These are phyloP conservation scores for Stagonosporopsis rhizophila DNA, from an alignment of 2,329 filamentous ascomycete species.

Conservation along the genomic window DNA sequence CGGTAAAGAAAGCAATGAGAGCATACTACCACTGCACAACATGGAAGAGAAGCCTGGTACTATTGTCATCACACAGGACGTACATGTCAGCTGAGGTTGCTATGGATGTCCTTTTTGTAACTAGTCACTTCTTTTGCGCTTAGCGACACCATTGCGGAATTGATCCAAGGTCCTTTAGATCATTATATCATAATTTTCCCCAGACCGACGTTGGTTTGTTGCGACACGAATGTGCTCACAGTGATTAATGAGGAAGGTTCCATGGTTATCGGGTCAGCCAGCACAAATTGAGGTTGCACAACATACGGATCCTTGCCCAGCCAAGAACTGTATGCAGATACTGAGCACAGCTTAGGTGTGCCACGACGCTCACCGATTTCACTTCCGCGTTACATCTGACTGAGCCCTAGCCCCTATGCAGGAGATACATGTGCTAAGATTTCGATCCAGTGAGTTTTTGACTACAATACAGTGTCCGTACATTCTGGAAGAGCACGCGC, in stretches of 20 bases:
- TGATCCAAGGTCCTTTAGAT: not conserved
- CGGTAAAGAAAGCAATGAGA: conserved; percentile 3
- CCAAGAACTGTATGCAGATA: not conserved
- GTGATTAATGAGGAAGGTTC: not conserved
- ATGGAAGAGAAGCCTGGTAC: not conserved
- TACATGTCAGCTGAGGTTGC: not conserved
- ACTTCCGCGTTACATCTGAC: not conserved
- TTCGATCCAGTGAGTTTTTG: not conserved
- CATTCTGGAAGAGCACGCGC: not conserved
- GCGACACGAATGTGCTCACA: not conserved
- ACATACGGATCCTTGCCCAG: not conserved
- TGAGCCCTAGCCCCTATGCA: not conserved
- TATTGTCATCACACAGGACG: conserved; percentile 1
- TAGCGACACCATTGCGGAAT: no score
- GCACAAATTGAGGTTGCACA: not conserved
- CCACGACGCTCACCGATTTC: not conserved
- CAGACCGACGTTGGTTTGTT: no score
- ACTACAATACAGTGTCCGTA: not conserved
- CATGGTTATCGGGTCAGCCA: not conserved
- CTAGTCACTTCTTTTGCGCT: not conserved
- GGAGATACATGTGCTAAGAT: not conserved
- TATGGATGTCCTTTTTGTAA: not conserved
- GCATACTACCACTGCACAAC: conserved; percentile 7
- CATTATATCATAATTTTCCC: no score
- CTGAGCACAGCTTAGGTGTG: not conserved